Percentiles rank a stretch among this genome's conserved stretches.
Evolutionary conservation across 1,284 basidiomycete species (phyloP).

Genomic region (Entoloma clypeatum): DNA sequence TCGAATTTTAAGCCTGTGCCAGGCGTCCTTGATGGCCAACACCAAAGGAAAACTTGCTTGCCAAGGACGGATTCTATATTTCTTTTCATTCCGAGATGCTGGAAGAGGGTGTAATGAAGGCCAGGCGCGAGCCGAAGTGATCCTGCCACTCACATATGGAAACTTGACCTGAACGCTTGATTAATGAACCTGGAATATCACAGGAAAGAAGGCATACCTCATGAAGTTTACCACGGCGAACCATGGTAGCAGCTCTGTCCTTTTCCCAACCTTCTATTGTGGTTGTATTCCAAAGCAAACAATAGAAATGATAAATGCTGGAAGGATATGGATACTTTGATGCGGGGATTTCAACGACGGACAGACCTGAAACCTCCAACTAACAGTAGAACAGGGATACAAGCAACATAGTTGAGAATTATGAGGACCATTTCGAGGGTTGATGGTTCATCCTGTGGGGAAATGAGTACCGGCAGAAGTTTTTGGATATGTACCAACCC

Average conservation of each 20-base stretch:
- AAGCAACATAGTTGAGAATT: conserved; percentile 83
- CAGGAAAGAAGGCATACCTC: conserved; percentile 48
- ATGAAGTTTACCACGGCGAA: conserved; percentile 81
- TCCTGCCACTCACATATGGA: conserved; percentile 70
- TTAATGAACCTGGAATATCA: background rate
- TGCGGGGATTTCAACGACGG: background rate
- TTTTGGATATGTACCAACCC: conserved; percentile 38
- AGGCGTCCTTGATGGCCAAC: conserved; percentile 63
- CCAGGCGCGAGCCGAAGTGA: conserved; percentile 1
- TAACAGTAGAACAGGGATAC: conserved; percentile 79
- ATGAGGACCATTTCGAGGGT: conserved; percentile 76
- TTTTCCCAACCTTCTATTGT: conserved; percentile 99
- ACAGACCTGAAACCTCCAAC: conserved; percentile 82
- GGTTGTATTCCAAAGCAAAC: conserved; percentile 80
- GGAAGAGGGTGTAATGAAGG: conserved; percentile 8
- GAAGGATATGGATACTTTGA: background rate
- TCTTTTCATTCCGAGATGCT: conserved; percentile 73
- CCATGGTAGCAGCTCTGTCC: conserved; percentile 85
- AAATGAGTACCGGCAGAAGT: background rate
- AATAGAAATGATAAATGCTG: conserved; percentile 86
- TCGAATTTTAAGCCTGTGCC: conserved; percentile 80
- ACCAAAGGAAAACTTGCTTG: conserved; percentile 72
- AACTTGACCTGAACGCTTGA: conserved; percentile 69
- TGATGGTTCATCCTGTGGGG: conserved; percentile 62
- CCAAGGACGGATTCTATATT: conserved; percentile 84